A percentile compares a stretch with the other conserved stretches of the same genome.
Conservation (phyloP, 2,329 filamentous ascomycete genomes). For the Apiospora rasikravindrae region DNA sequence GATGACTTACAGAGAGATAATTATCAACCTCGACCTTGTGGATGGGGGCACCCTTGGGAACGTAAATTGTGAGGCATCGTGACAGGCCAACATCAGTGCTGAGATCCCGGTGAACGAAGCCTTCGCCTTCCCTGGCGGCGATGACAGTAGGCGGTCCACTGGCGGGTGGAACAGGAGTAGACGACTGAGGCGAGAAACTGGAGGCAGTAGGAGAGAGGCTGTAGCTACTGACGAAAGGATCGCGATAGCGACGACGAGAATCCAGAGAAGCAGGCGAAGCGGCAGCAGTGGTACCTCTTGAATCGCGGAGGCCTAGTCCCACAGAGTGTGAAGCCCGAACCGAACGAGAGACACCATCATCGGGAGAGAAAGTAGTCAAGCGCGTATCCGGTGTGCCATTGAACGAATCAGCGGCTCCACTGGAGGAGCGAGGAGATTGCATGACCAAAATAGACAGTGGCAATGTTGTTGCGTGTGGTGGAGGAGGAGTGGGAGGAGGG, state of each 20-base stretch:
- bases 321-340: constrained; percentile 43
- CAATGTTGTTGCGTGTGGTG: neutral
- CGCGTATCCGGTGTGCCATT: constrained; percentile 70
- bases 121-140: neutral
- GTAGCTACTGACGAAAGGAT: constrained; percentile 60
- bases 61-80: constrained; percentile 50
- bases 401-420: constrained; percentile 59
- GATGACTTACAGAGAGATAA: constrained; percentile 50
- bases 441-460: constrained; percentile 2
- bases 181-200: constrained; percentile 57
- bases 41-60: constrained; percentile 34
- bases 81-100: constrained; percentile 54
- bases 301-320: constrained; percentile 37
- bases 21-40: constrained; percentile 45
- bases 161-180: constrained; percentile 14
- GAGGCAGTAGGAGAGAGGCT: constrained; percentile 70
- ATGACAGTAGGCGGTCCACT: constrained; percentile 4
- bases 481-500: neutral
- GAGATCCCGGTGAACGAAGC: constrained; percentile 32
- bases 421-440: constrained; percentile 56
- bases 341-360: constrained; percentile 55
- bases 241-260: constrained; percentile 39
- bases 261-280: constrained; percentile 33
- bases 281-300: constrained; percentile 31
- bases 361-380: constrained; percentile 67